Evolutionary conservation across 345 rosid genomes (phyloP), one percentile per base, ranked within the genome.

Genomic region (Carallia brachiata): DNA sequence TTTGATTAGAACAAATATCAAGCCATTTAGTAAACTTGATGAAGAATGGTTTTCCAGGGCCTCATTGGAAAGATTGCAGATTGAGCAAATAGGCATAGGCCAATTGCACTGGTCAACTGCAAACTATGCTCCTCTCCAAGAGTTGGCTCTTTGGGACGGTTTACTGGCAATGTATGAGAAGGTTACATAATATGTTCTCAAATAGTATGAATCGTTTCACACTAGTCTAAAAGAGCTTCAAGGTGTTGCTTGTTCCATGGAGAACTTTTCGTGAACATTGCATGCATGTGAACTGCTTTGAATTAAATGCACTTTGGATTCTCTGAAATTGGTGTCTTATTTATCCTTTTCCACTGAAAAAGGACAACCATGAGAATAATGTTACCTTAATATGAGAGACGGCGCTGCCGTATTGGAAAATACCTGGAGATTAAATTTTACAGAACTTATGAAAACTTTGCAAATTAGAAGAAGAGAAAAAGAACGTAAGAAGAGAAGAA

Each of bases 91-190:
- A 4, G 98, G 98, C 71, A 89, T 93, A 0, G 97, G 96, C 36
- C 98, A 91, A 67, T 76, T 93, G 71, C 98, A 91, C 44, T 93
- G 98, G 97, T 93, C 97, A 23, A 89, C 97, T 4, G 98, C 96
- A 58, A 93, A 89, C 71, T 93, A 93, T 47, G 94, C 96, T 1
- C 94, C 97, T 31, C 82, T 72, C 1, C 98, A 94, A 78, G 97
- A 91, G 54, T 32, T 64, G 61, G 96, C 87, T 53, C 97, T 92
- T 10, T 90, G 94, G 97, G 89, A 88, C 70, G 96, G 94, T 79
- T 76, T 92, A 77, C 91, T 84, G 66, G 87, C 89, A 81, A 92
- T 92, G 96, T 90, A 90, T 23, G 92, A 90, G 47, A 81, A 92
- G 97, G 97, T 92, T 78, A 82, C 82, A 36, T 44, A 36, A 56